Percentiles rank a stretch among this genome's conserved stretches.
These are phyloP conservation scores for Pichia exigua DNA, from an alignment of 805 yeast species.

Conservation along the genomic window DNA sequence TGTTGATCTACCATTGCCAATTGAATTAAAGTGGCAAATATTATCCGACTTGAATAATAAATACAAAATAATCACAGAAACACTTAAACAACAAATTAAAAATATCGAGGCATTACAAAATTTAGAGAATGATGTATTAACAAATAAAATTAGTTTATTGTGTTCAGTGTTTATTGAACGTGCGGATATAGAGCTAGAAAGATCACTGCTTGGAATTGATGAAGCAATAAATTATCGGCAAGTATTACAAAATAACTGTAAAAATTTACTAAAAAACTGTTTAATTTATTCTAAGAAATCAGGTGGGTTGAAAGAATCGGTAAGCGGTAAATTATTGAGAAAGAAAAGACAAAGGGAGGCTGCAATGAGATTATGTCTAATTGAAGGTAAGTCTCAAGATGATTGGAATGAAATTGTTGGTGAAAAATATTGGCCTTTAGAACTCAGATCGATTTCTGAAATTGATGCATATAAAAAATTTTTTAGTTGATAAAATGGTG, in stretches of 20 bases:
- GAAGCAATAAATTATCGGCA: constrained; percentile 26
- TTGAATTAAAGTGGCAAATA: constrained; percentile 31
- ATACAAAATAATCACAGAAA: constrained; percentile 34
- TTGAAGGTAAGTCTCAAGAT: constrained; percentile 32
- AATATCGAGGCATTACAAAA: constrained; percentile 12
- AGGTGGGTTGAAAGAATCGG: constrained; percentile 46
- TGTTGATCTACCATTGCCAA: constrained; percentile 6
- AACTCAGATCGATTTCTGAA: constrained; percentile 19
- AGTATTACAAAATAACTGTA: constrained; percentile 33
- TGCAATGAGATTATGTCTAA: constrained; percentile 35
- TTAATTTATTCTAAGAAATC: constrained; percentile 35
- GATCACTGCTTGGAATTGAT: constrained; percentile 30
- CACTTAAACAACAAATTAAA: constrained; percentile 20
- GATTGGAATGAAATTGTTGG: constrained; percentile 24
- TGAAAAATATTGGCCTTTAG: constrained; percentile 22
- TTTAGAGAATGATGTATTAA: constrained; percentile 16
- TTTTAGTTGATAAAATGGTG: neutral
- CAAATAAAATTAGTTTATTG: constrained; percentile 27
- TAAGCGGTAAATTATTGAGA: constrained; percentile 35
- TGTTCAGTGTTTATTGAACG: constrained; percentile 41
- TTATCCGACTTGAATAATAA: constrained; percentile 31
- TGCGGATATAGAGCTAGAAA: constrained; percentile 44
- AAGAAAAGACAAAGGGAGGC: constrained; percentile 39
- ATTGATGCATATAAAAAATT: constrained; percentile 15
- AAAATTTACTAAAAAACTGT: constrained; percentile 38